Conservation (phyloP, 176 grass and related monocot genomes). For the Saccharum officinarum region DNA sequence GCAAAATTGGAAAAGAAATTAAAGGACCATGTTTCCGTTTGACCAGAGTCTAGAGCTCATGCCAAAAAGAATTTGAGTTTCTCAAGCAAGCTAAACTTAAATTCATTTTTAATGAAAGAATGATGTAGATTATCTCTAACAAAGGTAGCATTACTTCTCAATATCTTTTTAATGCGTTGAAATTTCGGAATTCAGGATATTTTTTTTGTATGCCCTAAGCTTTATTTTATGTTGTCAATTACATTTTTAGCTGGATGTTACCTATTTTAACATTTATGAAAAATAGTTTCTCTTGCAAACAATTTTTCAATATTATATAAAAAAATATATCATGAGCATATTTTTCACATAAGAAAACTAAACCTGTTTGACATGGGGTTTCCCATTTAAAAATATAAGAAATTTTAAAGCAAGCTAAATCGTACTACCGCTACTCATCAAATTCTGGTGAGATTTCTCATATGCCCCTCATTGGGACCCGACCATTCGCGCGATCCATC, state of each 20-base stretch:
- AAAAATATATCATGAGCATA: neutral
- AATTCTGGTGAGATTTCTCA: neutral
- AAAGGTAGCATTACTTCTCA: neutral
- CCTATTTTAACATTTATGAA: neutral
- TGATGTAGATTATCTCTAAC: neutral
- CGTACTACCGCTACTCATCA: neutral
- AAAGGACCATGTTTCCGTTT: conserved; percentile 27
- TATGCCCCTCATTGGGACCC: neutral
- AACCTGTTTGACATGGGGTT: neutral
- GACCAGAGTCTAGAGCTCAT: neutral
- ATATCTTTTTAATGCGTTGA: no score
- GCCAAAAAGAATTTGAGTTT: neutral
- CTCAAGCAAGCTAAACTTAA: neutral
- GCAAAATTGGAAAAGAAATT: conserved; percentile 25
- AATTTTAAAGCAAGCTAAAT: neutral
- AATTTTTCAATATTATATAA: neutral
- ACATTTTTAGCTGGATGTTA: neutral
- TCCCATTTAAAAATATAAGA: neutral
- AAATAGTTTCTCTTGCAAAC: neutral
- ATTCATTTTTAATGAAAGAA: neutral
- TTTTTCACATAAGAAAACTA: neutral
- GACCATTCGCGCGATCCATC: neutral
- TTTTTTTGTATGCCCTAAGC: neutral
- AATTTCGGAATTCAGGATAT: neutral
- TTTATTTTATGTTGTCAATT: neutral